Conservation (phyloP, 2,329 filamentous ascomycete species). For the Xylaria sp. region DNA sequence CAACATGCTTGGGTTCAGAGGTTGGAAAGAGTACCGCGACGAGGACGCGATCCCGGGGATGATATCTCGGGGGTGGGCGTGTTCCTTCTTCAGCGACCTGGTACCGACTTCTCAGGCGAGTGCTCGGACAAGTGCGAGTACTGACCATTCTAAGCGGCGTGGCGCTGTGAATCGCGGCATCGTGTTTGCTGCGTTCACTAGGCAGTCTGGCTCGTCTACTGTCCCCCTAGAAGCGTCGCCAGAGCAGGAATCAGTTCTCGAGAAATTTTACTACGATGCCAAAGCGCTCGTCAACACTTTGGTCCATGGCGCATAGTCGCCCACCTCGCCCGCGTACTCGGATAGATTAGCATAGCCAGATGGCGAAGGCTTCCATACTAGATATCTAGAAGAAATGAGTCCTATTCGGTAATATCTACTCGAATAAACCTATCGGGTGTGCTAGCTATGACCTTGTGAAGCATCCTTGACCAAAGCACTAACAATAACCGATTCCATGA, state of each 20-base stretch:
- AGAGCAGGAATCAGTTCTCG: conserved; percentile 42
- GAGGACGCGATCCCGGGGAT: conserved; percentile 46
- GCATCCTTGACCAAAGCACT: too few species aligned
- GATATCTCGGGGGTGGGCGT: conserved; percentile 55
- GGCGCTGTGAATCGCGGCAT: conserved; percentile 51
- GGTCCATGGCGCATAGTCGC: conserved; percentile 14
- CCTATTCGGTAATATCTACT: too few species aligned
- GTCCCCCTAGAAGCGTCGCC: conserved; percentile 40
- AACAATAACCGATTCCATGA: too few species aligned
- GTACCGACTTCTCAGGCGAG: conserved; percentile 25
- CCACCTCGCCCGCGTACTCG: neutral
- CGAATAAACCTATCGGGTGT: too few species aligned
- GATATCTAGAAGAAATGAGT: neutral
- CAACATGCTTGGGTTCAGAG: conserved; percentile 51
- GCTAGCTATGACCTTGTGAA: too few species aligned
- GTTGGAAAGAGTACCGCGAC: conserved; percentile 58
- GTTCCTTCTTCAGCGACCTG: conserved; percentile 53
- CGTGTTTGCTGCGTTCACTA: conserved; percentile 59
- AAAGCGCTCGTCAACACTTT: conserved; percentile 51
- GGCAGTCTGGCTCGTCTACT: conserved; percentile 44
- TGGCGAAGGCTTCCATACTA: neutral
- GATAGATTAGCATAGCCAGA: neutral
- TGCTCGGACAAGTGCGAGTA: conserved; percentile 26
- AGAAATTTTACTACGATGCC: conserved; percentile 51
- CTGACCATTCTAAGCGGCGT: conserved; percentile 10